Evolutionary conservation across 805 yeast species (phyloP).

Genomic region (Candida tammaniensis): DNA sequence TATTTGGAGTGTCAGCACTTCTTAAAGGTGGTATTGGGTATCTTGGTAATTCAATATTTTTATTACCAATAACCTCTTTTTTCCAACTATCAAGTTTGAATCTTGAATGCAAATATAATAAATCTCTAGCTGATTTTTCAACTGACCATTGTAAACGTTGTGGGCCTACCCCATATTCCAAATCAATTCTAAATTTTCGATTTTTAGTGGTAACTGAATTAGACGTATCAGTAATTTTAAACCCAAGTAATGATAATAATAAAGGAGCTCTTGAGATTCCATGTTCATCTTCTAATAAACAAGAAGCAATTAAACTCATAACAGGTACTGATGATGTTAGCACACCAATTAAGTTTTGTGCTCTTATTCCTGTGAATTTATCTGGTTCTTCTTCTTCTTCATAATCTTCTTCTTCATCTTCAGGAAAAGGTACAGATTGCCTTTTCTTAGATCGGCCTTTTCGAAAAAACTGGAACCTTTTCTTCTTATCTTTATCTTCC

Average conservation of each 20-base stretch:
- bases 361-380: slow-evolving; percentile 34
- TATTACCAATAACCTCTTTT: slow-evolving; percentile 28
- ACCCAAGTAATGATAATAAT: slow-evolving; percentile 66
- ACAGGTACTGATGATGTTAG: slow-evolving; percentile 70
- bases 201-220: slow-evolving; percentile 37
- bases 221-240: slow-evolving; percentile 55
- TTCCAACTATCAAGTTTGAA: slow-evolving; percentile 50
- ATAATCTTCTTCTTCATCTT: slow-evolving; percentile 16
- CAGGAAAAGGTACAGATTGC: slow-evolving; percentile 15
- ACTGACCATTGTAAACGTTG: slow-evolving; percentile 79
- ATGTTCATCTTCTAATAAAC: slow-evolving; percentile 72
- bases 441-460: slow-evolving; percentile 18
- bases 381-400: slow-evolving; percentile 18
- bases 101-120: slow-evolving; percentile 66
- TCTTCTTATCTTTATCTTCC: slow-evolving; percentile 4
- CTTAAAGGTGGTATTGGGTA: slow-evolving; percentile 42
- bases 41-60: slow-evolving; percentile 43
- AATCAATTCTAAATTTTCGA: slow-evolving; percentile 57
- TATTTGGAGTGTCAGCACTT: slow-evolving; percentile 1
- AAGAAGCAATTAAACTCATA: slow-evolving; percentile 69
- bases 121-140: slow-evolving; percentile 66
- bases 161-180: slow-evolving; percentile 89
- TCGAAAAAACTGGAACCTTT: slow-evolving; percentile 24
- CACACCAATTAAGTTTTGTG: slow-evolving; percentile 34
- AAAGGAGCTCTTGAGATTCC: slow-evolving; percentile 81